Evolutionary conservation across 768 basidiomycete species (phyloP), one percentile per base, ranked within the genome.

Genomic region (Gloeopeniophorella convolvens): DNA sequence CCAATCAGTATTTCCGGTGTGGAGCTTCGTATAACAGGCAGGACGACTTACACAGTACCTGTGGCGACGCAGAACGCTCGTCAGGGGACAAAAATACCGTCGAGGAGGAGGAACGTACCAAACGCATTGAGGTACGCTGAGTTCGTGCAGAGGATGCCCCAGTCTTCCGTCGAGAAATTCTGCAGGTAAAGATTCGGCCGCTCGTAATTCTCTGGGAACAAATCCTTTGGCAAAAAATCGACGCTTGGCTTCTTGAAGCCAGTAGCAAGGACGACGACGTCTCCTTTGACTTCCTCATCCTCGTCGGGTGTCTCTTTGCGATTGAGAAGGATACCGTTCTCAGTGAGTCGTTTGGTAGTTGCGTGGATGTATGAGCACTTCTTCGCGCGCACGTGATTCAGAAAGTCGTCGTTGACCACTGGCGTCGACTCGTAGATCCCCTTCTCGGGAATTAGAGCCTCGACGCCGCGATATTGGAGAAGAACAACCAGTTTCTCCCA

Each of bases 131-230:
- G 60, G 54, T 77, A 78, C 10, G 74, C 59, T 6, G 74, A 75
- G 56, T 79, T 80, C 4, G 76, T 78, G 62, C 72, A 60, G 24
- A 78, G 63, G 1, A 78, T 59, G 2, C 70, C 70, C 74, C 75
- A 78, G 60, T 79, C 76, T 56, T 76, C 73, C 0, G 72, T 73
- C 16, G 70, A 68, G 64, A 80, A 79, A 59, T 76, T 79, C 52
- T 79, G 77, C 13, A 78, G 66, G 53, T 79, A 79, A 41, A 78
- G 54, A 45, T 75, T 68, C 15, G 77, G 77, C 18, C 74, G 66
- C 67, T 75, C 66, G 45, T 76, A 75, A 4, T 66, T 70, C 40
- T 74, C 71, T 0, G 77, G 76, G 62, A 79, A 79, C 33, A 79
- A 60, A 21, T 74, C 70, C 2, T 69, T 52, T 6, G 71, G 67